Evolutionary conservation across 805 yeast species (phyloP).

Genomic region (Saturnispora quitensis): DNA sequence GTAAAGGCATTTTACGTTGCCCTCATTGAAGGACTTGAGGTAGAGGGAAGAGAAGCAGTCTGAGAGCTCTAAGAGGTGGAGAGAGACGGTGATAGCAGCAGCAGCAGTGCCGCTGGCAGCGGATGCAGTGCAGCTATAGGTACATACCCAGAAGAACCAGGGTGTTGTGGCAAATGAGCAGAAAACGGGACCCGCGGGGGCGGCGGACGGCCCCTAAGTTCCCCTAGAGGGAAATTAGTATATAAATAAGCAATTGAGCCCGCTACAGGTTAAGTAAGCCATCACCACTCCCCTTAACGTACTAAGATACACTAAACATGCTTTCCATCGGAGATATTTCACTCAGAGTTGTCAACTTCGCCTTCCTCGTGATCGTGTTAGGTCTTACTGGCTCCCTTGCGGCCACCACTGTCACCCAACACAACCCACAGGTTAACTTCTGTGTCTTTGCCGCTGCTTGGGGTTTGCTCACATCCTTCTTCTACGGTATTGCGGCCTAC

Average conservation of each 20-base stretch:
- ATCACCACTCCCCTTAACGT: neutral
- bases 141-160: too few species aligned
- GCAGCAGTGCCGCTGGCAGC: neutral
- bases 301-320: slow-evolving; percentile 14
- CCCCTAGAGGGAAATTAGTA: neutral
- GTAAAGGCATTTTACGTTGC: neutral
- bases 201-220: neutral
- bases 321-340: slow-evolving; percentile 67
- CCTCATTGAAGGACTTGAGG: neutral
- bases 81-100: neutral
- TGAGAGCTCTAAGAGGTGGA: too few species aligned
- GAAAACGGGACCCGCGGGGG: slow-evolving; percentile 1
- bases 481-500: slow-evolving; percentile 73
- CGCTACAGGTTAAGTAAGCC: neutral
- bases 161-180: neutral
- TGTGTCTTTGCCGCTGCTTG: slow-evolving; percentile 82
- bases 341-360: slow-evolving; percentile 66
- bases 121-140: neutral
- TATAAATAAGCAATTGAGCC: neutral
- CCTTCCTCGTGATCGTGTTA: slow-evolving; percentile 66
- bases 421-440: slow-evolving; percentile 78
- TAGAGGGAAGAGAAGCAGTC: neutral
- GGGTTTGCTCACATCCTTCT: slow-evolving; percentile 68
- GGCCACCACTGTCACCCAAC: slow-evolving; percentile 44
- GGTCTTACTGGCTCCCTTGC: slow-evolving; percentile 89